These are phyloP conservation scores for Herpetomonas muscarum DNA, from an alignment of 208 protist species.

Conservation along the genomic window DNA sequence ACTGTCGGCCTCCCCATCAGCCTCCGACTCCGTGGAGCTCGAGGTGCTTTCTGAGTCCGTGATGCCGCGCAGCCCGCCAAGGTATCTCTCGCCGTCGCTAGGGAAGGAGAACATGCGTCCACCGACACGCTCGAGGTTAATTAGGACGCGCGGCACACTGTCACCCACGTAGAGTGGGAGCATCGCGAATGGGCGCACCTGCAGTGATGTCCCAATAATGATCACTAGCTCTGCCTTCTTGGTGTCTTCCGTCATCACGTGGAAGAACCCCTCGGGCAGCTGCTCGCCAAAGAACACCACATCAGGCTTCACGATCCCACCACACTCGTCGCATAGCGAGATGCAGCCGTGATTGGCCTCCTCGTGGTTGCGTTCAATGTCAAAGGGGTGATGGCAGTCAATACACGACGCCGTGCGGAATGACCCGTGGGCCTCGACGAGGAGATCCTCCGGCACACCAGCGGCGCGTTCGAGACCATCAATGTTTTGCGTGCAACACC, in stretches of 20 bases:
- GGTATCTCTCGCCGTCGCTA: conserved; percentile 22
- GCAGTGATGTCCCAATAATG: conserved; percentile 94
- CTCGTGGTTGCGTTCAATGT: conserved; percentile 23
- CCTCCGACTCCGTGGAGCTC: neutral
- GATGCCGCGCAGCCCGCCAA: neutral
- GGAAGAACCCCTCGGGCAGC: conserved; percentile 86
- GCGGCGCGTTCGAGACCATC: conserved; percentile 89
- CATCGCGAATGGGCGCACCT: conserved; percentile 91
- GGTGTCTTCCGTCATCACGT: conserved; percentile 63
- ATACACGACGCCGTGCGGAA: conserved; percentile 88
- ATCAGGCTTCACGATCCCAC: conserved; percentile 92
- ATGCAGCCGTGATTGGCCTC: conserved; percentile 41
- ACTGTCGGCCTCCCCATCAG: too few species aligned
- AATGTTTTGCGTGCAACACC: conserved; percentile 97
- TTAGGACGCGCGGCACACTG: conserved; percentile 81
- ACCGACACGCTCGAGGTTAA: conserved; percentile 86
- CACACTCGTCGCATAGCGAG: conserved; percentile 58
- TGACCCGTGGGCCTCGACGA: conserved; percentile 96
- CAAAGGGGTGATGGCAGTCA: conserved; percentile 55
- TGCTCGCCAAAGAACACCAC: conserved; percentile 97
- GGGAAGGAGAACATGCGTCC: conserved; percentile 71
- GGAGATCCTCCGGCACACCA: conserved; percentile 63
- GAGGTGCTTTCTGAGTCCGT: neutral
- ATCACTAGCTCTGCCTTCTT: conserved; percentile 83
- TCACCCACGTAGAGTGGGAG: conserved; percentile 55